A percentile compares a stretch with the other conserved stretches of the same genome.
These are phyloP conservation scores for Candida coquimbonensis DNA, from an alignment of 805 yeast species.

Conservation along the genomic window DNA sequence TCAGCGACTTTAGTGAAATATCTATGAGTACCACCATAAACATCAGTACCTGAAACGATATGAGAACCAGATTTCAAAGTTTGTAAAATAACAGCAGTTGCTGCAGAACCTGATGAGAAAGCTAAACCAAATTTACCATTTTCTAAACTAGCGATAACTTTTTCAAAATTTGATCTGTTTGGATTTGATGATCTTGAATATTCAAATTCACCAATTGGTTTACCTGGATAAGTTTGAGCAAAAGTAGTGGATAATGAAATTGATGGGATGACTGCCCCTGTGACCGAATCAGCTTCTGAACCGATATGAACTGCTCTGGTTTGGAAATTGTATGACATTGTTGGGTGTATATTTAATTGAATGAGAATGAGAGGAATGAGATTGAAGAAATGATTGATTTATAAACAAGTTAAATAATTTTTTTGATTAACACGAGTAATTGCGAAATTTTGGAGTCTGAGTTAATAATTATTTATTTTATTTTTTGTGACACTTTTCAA, in stretches of 20 bases:
- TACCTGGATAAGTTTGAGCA: slow-evolving; percentile 71
- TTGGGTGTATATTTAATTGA: not conserved
- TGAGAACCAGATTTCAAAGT: slow-evolving; percentile 66
- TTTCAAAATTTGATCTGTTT: slow-evolving; percentile 75
- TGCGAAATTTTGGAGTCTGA: not conserved
- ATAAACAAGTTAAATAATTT: not conserved
- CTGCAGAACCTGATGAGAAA: slow-evolving; percentile 79
- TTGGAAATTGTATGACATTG: slow-evolving; percentile 42
- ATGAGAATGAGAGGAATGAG: not conserved
- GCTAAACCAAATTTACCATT: slow-evolving; percentile 71
- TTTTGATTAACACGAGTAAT: not conserved
- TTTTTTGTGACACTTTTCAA: not conserved
- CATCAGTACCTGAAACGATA: slow-evolving; percentile 75
- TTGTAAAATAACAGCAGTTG: slow-evolving; percentile 73
- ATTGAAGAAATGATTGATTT: not conserved
- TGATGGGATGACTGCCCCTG: slow-evolving; percentile 86
- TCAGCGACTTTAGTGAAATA: slow-evolving; percentile 81
- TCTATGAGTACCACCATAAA: slow-evolving; percentile 88
- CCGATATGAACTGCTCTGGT: slow-evolving; percentile 86
- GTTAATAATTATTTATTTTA: not conserved
- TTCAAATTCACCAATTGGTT: slow-evolving; percentile 73
- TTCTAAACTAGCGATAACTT: slow-evolving; percentile 73
- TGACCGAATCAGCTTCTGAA: slow-evolving; percentile 56
- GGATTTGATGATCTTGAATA: slow-evolving; percentile 85
- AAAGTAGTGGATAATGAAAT: slow-evolving; percentile 80